Conservation (phyloP, 1,139 yeast species). For the Hansenula anomala region DNA sequence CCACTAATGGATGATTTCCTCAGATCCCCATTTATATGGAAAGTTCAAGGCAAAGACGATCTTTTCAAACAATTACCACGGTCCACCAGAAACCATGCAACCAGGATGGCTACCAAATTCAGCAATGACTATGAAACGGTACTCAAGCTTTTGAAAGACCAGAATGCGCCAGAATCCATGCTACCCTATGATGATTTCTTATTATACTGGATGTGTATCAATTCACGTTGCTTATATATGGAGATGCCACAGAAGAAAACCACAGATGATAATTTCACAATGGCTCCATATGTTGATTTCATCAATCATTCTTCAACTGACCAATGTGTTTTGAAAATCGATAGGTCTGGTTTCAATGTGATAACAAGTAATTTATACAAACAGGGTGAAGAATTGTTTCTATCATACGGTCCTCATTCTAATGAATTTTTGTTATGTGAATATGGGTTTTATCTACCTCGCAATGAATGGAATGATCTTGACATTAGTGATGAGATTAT, state of each 20-base stretch:
- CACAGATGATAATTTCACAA: constrained; percentile 64
- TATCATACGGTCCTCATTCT: constrained; percentile 86
- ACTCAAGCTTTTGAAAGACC: constrained; percentile 17
- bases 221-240: constrained; percentile 88
- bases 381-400: constrained; percentile 53
- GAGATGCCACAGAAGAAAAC: constrained; percentile 48
- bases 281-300: constrained; percentile 91
- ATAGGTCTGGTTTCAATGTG: constrained; percentile 48
- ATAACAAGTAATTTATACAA: constrained; percentile 33
- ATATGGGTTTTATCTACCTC: constrained; percentile 67
- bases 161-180: neutral
- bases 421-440: constrained; percentile 79
- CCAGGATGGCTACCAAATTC: constrained; percentile 35
- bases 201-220: constrained; percentile 83
- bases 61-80: constrained; percentile 37
- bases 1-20: constrained; percentile 47
- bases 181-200: constrained; percentile 31
- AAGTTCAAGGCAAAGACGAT: constrained; percentile 23
- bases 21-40: constrained; percentile 51
- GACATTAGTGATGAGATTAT: constrained; percentile 49
- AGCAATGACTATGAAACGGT: constrained; percentile 33
- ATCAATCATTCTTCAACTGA: constrained; percentile 67
- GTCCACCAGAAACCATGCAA: constrained; percentile 31
- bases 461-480: constrained; percentile 65
- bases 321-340: constrained; percentile 46